Base-by-base conservation (phyloP, 2,329 filamentous ascomycete species). In the Daldinia sp. region DNA sequence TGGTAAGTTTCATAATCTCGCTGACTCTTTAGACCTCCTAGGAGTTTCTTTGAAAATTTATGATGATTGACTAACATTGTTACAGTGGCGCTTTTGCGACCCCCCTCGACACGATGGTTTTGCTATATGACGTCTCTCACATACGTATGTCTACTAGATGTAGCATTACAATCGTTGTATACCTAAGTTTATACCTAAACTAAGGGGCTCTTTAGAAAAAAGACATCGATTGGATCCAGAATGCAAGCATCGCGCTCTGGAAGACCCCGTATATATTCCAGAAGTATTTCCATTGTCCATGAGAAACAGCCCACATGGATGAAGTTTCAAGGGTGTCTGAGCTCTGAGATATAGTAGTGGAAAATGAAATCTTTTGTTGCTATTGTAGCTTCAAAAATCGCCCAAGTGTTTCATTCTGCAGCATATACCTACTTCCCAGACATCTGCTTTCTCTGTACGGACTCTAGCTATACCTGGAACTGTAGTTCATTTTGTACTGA, bases 1-100 rank as follows among this genome's bases (percentile, higher is more conserved):
- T 96, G n/a, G 68, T 71, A 35, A 66, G 65, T 59, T 35, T 9
- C 33, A 35, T 9, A 7, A 35, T 10, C 6, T 1, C 33, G 5
- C 1, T 28, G 30, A 42, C 10, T 6, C 10, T 30, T 30, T 28
- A n/a, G 1, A 44, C 15, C 5, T 15, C 12, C 15, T 48, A 44
- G 15, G 37, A 33, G 0, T 6, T 10, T 41, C 35, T 39, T 35
- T 20, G 6, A 2, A n/a, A 35, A 23, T 15, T 28, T 20, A 7
- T 10, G 12, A 7, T 50, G 53, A 13, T 62, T 70, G 9, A 70
- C 42, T 13, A 23, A 4, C 3, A 26, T 33, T 63, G 12, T n/a
- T 37, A 15, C 23, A 71, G 68, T 71, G 69, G 69, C 69, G 69
- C 37, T 71, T 71, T 44, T 71, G 69, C 35, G 69, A 71, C n/a